Conservation (phyloP, 2,329 filamentous ascomycete genomes). For the Exutisphaerella laricina region DNA sequence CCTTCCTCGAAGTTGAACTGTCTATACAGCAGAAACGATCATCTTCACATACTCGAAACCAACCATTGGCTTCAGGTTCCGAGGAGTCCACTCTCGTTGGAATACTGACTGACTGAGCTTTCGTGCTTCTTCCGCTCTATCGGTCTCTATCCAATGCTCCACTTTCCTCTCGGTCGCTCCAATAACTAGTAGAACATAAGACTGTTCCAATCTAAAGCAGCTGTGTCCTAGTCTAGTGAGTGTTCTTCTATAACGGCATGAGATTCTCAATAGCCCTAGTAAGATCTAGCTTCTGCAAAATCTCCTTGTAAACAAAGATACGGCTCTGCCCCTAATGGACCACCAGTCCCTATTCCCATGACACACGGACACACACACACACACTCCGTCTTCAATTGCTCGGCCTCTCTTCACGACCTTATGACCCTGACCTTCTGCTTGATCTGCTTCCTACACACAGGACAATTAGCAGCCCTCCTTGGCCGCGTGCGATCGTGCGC, state of each 20-base stretch:
- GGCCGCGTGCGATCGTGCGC: constrained; percentile 39
- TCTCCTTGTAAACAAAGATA: constrained; percentile 29
- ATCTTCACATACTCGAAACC: constrained; percentile 31
- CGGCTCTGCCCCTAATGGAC: constrained; percentile 28
- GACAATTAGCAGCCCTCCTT: constrained; percentile 37
- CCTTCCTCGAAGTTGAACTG: too few species aligned
- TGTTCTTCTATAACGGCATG: constrained; percentile 29
- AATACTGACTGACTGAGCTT: constrained; percentile 26
- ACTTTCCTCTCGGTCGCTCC: constrained; percentile 30
- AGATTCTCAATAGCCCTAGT: constrained; percentile 29
- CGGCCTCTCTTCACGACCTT: too few species aligned
- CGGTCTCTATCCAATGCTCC: constrained; percentile 26
- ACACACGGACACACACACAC: too few species aligned
- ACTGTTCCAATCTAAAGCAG: constrained; percentile 28
- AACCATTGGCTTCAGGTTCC: constrained; percentile 21
- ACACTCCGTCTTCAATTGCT: too few species aligned
- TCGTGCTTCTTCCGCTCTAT: constrained; percentile 27
- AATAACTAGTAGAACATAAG: constrained; percentile 28
- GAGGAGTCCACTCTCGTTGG: constrained; percentile 29
- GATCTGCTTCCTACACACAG: constrained; percentile 43
- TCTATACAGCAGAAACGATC: too few species aligned
- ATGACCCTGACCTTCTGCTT: constrained; percentile 40
- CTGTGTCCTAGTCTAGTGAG: constrained; percentile 28
- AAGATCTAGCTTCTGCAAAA: constrained; percentile 25
- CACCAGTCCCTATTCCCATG: constrained; percentile 29